phyloP scores from a whole-genome alignment of 1,284 basidiomycete species.

The Ganoderma lucidum region DNA sequence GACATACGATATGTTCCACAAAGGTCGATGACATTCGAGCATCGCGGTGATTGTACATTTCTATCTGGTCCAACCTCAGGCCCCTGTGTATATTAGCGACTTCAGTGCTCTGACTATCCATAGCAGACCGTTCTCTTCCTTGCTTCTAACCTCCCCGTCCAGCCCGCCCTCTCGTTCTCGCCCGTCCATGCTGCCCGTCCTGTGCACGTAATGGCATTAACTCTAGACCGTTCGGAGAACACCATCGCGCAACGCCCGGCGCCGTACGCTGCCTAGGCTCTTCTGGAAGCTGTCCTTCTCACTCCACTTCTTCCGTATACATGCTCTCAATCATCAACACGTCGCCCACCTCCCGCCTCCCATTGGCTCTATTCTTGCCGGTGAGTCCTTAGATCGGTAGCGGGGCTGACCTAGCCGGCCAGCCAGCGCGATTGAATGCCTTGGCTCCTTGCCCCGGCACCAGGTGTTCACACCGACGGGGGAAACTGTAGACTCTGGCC shows the following conservation, averaged over 20 bases:
- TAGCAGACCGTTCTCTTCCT: conserved; percentile 6
- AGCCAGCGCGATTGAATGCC: conserved; percentile 16
- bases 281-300: conserved; percentile 11
- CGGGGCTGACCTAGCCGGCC: conserved; percentile 3
- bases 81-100: conserved; percentile 19
- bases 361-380: conserved; percentile 1
- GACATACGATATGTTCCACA: conserved; percentile 4
- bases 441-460: neutral
- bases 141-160: neutral
- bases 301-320: conserved; percentile 9
- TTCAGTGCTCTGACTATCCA: conserved; percentile 7
- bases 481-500: conserved; percentile 11
- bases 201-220: neutral
- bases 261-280: neutral
- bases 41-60: conserved; percentile 6
- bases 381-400: conserved; percentile 15
- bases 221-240: conserved; percentile 1
- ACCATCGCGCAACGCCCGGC: neutral
- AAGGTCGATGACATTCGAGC: conserved; percentile 9
- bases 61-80: conserved; percentile 11
- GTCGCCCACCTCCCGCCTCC: neutral
- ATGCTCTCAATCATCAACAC: conserved; percentile 1
- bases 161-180: conserved; percentile 1
- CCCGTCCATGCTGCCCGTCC: neutral
- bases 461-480: conserved; percentile 10